Evolutionary conservation across 164 flowering plant genomes (phyloP), one percentile per base, ranked within the genome.

Genomic region (Piper betle): DNA sequence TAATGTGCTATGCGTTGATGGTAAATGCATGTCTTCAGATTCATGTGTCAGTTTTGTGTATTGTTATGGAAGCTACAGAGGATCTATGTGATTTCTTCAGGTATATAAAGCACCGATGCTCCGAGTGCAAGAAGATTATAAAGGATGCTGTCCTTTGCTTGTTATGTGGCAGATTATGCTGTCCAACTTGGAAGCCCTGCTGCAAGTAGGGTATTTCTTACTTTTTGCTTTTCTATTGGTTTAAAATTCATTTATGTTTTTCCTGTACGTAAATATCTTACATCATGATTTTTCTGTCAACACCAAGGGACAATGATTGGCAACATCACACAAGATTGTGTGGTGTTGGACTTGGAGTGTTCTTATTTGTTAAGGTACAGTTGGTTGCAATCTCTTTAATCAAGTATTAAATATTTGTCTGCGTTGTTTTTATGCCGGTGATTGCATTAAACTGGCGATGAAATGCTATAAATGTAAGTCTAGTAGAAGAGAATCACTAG

Each of bases 281-380:
- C 9, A n/a, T 33, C 25, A 20, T 43, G 37, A 52, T 4, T 62
- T 55, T n/a, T 11, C 66, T 42, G n/a, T 40, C 53, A 56, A 33
- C 53, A 55, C 62, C 37, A 38, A 93, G 97, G 72, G 83, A 81
- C 70, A 82, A 76, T 69, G 80, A 77, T 54, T 84, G 92, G 66
- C 82, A 79, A 59, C 62, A 72, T 68, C 99, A 90, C 79, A 91
- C 96, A 62, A 63, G 66, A 73, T 38, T 74, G 48, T 93, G 99
- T 70, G 96, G 92, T 73, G 92, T 96, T 70, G 96, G 99, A 55
- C 78, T 82, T 71, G 97, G 99, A 38, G 91, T 90, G 17, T 90
- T 82, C 66, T 73, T 93, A 50, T 73, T 86, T 68, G 82, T 93
- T 55, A 80, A 73, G 82, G 99, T 93, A 80, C 53, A 78, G 18